phyloP scores from a whole-genome alignment of 257 asterid species.

The Fraxinus anomala region DNA sequence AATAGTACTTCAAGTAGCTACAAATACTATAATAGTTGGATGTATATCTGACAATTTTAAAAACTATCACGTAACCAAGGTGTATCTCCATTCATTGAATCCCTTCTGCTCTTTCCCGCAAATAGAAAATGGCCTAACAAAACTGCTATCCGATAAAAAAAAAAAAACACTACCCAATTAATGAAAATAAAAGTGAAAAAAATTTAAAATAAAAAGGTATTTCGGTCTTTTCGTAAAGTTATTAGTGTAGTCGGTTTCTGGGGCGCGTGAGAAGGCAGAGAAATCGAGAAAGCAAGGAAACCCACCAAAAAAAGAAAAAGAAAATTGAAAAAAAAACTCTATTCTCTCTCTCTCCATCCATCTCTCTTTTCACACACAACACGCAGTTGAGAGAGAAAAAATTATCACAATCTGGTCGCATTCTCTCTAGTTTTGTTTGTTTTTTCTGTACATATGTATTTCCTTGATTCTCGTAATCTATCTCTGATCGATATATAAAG shows the following conservation, averaged over 20 bases:
- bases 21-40: background rate
- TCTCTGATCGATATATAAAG: background rate
- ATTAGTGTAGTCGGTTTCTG: constrained; percentile 23
- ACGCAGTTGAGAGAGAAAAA: constrained; percentile 51
- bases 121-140: constrained; percentile 8
- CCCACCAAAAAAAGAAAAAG: constrained; percentile 3
- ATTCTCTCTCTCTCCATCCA: constrained; percentile 13
- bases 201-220: background rate
- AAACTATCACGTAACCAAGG: background rate
- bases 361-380: constrained; percentile 35
- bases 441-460: constrained; percentile 26
- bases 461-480: constrained; percentile 3
- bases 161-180: background rate
- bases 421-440: constrained; percentile 14
- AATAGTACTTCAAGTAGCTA: too few species aligned
- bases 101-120: background rate
- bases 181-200: background rate
- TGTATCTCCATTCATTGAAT: background rate
- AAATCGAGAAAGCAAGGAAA: constrained; percentile 18
- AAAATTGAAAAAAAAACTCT: constrained; percentile 6
- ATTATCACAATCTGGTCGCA: constrained; percentile 26
- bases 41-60: too few species aligned
- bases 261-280: constrained; percentile 20
- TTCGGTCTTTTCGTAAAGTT: background rate
- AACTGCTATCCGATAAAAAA: background rate